Base-by-base conservation (phyloP, 768 basidiomycete species). In the Dictyophora rubrovolvata region DNA sequence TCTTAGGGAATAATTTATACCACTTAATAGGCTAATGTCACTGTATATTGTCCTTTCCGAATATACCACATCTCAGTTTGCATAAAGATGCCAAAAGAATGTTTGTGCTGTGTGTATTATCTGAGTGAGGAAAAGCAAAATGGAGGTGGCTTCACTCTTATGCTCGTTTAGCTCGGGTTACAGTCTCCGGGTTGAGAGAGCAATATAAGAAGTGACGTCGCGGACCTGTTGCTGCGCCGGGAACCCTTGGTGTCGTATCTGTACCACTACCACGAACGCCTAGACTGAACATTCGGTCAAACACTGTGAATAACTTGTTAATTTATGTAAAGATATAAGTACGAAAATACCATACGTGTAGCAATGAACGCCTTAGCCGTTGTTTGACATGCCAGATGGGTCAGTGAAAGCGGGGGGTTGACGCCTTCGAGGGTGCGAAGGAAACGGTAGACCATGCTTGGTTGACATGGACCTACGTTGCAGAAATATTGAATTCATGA, bases 401-500 rank as follows among this genome's bases (percentile, higher is more conserved):
- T 88, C 47, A 96, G 79, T 8, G 86, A 80, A 46, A 97, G 75
- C 7, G 92, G 89, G 1, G 93, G 93, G 64, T 87, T 93, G 62
- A 93, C 82, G 20, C 90, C 91, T 70, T 97, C 93, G 11, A 97
- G 77, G 70, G 86, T 87, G 50, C 93, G 82, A 36, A 95, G 79
- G 72, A 93, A 95, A 28, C 94, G 87, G 68, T 86, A 93, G 21
- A 93, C 88, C 86, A 94, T 92, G 34, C 87, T 89, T 0, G 91
- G 90, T 73, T 91, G 90, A 60, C 86, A 88, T 1, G 89, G 88
- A 6, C 87, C 86, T 89, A 54, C 18, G 48, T 21, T 18, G 48
- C 16, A 7, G 62, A 64, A 55, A 18, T 48, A 22, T n/a, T 18
- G 23, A 49, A 36, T 47, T 49, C 56, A 21, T 21, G 22, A 17